A percentile compares a stretch with the other conserved stretches of the same genome.
Conservation (phyloP, 2,329 filamentous ascomycete species). For the Clonostachys rhizophaga region DNA sequence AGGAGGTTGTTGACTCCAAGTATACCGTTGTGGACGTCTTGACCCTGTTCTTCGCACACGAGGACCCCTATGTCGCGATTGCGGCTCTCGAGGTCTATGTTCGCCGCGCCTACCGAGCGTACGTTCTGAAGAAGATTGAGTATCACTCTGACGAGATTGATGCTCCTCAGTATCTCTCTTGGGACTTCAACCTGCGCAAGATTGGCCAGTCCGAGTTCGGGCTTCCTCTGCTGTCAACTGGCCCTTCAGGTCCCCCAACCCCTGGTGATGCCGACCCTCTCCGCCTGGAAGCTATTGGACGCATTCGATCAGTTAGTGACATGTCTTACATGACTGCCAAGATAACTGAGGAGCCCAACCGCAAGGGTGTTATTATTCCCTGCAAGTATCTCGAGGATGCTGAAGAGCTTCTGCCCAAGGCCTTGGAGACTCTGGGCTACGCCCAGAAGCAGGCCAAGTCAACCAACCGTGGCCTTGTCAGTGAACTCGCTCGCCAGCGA, state of each 20-base stretch:
- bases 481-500: slow-evolving; percentile 71
- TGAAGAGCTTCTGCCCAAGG: slow-evolving; percentile 80
- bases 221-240: slow-evolving; percentile 71
- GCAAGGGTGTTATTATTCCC: slow-evolving; percentile 92
- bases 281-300: slow-evolving; percentile 14
- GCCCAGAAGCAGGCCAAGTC: slow-evolving; percentile 50
- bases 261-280: slow-evolving; percentile 38
- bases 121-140: slow-evolving; percentile 82
- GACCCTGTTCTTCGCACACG: slow-evolving; percentile 90
- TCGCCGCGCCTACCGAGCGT: slow-evolving; percentile 93
- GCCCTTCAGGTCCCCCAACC: slow-evolving; percentile 79
- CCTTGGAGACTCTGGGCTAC: slow-evolving; percentile 75
- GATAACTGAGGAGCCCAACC: slow-evolving; percentile 68
- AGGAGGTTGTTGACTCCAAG: slow-evolving; percentile 97
- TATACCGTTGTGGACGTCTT: slow-evolving; percentile 98
- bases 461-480: slow-evolving; percentile 18
- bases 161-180: slow-evolving; percentile 72
- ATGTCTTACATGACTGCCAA: slow-evolving; percentile 82
- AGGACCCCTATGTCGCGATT: slow-evolving; percentile 89
- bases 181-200: slow-evolving; percentile 95
- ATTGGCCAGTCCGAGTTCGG: slow-evolving; percentile 89
- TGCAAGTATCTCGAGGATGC: slow-evolving; percentile 92
- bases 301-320: slow-evolving; percentile 92
- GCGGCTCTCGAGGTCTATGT: slow-evolving; percentile 95
- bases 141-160: slow-evolving; percentile 78